phyloP scores from a whole-genome alignment of 768 basidiomycete genomes.

The Rhizopogon sp. region DNA sequence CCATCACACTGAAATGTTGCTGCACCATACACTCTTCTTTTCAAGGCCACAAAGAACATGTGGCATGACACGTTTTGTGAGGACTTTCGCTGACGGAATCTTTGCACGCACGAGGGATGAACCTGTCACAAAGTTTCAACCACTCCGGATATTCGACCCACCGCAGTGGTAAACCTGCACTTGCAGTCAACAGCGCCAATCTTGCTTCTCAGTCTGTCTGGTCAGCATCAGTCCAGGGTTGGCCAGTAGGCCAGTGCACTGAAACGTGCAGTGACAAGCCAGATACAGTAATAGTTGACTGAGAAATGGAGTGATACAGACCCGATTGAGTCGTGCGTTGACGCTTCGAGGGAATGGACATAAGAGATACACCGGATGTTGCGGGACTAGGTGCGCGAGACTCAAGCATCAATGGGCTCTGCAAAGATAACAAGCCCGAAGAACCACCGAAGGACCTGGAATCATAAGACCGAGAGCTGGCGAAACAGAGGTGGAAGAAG shows the following conservation, averaged over 20 bases:
- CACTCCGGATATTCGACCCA: constrained; percentile 36
- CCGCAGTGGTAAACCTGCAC: constrained; percentile 27
- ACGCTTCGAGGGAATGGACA: background rate
- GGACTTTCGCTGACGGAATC: constrained; percentile 15
- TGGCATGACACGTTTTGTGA: constrained; percentile 21
- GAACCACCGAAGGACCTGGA: background rate
- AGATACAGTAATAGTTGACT: background rate
- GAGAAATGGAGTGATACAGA: background rate
- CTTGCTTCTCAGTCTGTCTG: too few relatives aligned
- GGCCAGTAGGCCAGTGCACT: background rate
- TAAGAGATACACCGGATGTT: background rate
- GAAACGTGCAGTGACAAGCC: background rate
- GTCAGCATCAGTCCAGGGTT: too few relatives aligned
- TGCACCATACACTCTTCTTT: constrained; percentile 4
- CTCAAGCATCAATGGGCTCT: background rate
- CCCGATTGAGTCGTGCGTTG: background rate
- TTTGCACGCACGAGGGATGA: constrained; percentile 26
- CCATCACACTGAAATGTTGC: constrained; percentile 31
- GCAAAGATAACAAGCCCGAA: background rate
- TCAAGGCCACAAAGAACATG: background rate
- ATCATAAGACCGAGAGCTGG: too few relatives aligned
- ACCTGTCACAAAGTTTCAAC: constrained; percentile 23
- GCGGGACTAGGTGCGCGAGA: background rate
- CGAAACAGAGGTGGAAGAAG: too few relatives aligned
- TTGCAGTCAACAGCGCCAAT: constrained; percentile 24